Percentiles rank a stretch among this genome's conserved stretches.
phyloP scores from a whole-genome alignment of 2,329 filamentous ascomycete species.

The Aspergillus brasiliensis region DNA sequence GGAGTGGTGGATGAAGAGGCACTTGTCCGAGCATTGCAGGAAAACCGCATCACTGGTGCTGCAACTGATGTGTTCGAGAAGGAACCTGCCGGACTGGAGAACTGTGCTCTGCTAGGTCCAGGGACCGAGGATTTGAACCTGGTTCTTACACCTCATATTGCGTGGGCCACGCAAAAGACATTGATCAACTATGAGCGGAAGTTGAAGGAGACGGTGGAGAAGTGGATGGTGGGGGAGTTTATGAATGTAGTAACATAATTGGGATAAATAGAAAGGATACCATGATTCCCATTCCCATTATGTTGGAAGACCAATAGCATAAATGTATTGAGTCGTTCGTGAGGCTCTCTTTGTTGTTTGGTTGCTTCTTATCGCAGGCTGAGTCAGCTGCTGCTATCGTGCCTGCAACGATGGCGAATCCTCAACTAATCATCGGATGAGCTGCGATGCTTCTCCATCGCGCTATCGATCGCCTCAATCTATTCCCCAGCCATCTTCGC shows the following conservation, averaged over 20 bases:
- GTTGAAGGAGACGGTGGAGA: constrained; percentile 52
- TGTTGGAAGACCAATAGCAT: not conserved
- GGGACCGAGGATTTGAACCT: constrained; percentile 52
- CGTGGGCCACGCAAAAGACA: constrained; percentile 55
- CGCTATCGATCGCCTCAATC: not conserved
- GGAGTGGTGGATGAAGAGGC: constrained; percentile 56
- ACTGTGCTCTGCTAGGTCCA: constrained; percentile 47
- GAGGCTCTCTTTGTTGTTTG: not conserved
- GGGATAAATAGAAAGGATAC: not conserved
- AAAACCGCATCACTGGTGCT: constrained; percentile 51
- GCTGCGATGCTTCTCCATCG: not conserved
- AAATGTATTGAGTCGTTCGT: not conserved
- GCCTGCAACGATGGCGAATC: not conserved
- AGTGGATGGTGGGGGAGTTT: constrained; percentile 40
- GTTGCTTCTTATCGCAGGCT: not conserved
- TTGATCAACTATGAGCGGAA: constrained; percentile 49
- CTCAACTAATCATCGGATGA: not conserved
- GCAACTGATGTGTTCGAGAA: constrained; percentile 54
- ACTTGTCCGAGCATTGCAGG: constrained; percentile 48
- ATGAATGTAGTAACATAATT: constrained; percentile 22
- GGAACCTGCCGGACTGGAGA: constrained; percentile 51
- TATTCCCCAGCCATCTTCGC: not conserved
- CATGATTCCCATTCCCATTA: not conserved
- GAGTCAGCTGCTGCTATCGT: not conserved
- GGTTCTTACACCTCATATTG: constrained; percentile 55